A percentile compares a stretch with the other conserved stretches of the same genome.
These are phyloP conservation scores for Trichosanthes cucumerina DNA, from an alignment of 306 rosid species.

Conservation along the genomic window DNA sequence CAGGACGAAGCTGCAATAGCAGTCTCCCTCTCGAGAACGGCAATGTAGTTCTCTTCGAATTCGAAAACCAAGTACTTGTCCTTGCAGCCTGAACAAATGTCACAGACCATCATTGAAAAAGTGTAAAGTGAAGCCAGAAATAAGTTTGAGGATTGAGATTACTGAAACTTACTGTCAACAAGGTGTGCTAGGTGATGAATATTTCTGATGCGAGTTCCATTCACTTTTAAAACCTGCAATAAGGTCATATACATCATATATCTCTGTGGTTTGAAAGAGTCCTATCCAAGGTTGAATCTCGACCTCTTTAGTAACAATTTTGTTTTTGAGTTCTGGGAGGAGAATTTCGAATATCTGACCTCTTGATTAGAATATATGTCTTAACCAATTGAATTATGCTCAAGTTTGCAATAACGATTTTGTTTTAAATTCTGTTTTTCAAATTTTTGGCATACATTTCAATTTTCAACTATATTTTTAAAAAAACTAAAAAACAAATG, in stretches of 20 bases:
- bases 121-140: conserved; percentile 9
- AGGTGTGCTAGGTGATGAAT: conserved; percentile 88
- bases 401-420: not conserved
- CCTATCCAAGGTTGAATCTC: not conserved
- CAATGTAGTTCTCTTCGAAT: conserved; percentile 75
- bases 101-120: conserved; percentile 11
- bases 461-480: not conserved
- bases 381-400: too few species aligned
- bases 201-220: conserved; percentile 64
- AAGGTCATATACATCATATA: not conserved
- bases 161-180: conserved; percentile 56
- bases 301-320: not conserved
- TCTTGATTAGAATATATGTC: not conserved
- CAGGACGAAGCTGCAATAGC: conserved; percentile 49
- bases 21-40: conserved; percentile 70
- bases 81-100: conserved; percentile 61
- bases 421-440: not conserved
- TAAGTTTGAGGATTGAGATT: not conserved
- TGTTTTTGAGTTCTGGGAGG: not conserved
- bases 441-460: not conserved
- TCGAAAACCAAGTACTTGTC: conserved; percentile 63
- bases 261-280: conserved; percentile 10
- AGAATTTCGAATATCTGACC: not conserved
- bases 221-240: conserved; percentile 75
- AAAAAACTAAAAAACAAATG: not conserved